Conservation (phyloP, 164 flowering plant species). For the Umbellularia californica region DNA sequence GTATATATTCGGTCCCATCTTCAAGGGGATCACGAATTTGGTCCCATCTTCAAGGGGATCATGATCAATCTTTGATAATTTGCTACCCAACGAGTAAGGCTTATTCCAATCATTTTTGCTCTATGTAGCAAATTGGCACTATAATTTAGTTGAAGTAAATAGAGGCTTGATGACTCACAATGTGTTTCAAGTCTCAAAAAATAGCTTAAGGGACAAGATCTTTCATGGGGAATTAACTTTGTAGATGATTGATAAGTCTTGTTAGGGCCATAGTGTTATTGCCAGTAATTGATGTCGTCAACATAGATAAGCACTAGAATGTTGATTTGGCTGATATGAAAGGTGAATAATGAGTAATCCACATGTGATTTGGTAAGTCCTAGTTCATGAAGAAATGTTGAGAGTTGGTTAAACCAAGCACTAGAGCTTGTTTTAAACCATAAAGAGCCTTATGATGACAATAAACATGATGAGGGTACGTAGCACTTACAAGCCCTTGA, state of each 20-base stretch:
- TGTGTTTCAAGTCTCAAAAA: not conserved
- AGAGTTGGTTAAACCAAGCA: constrained; percentile 4
- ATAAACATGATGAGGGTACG: not conserved
- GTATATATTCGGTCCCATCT: not conserved
- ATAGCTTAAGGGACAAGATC: not conserved
- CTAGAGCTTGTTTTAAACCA: constrained; percentile 10
- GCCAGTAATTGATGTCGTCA: not conserved
- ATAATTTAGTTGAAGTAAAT: not conserved
- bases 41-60: not conserved
- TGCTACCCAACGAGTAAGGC: not conserved
- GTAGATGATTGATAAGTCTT: not conserved
- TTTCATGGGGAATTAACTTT: not conserved
- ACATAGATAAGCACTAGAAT: not conserved
- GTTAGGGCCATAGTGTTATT: not conserved
- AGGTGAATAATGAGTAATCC: constrained; percentile 1
- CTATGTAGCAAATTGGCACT: not conserved
- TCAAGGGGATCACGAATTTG: not conserved
- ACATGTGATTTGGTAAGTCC: not conserved
- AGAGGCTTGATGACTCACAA: not conserved
- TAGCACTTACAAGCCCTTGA: not conserved
- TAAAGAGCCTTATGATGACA: constrained; percentile 1
- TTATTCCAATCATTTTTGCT: not conserved
- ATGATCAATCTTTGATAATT: not conserved
- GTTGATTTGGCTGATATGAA: not conserved
- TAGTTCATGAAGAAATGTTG: not conserved